Conservation (phyloP, 2,329 filamentous ascomycete species). For the Penicillium sp. region DNA sequence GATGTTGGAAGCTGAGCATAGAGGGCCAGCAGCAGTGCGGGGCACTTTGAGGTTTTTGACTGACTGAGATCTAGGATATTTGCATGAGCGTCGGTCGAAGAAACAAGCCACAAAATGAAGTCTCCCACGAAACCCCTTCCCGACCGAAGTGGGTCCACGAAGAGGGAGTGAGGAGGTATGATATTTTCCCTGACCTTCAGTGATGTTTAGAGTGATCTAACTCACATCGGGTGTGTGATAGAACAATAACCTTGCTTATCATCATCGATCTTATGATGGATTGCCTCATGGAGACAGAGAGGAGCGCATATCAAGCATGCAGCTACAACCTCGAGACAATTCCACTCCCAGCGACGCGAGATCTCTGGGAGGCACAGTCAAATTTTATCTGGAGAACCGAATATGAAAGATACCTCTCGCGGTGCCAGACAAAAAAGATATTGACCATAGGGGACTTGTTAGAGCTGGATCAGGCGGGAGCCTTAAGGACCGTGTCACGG, state of each 20-base stretch:
- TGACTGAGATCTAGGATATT: neutral
- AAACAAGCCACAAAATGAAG: neutral
- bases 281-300: slow-evolving; percentile 4
- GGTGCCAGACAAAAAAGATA: neutral
- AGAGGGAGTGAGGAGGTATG: slow-evolving; percentile 11
- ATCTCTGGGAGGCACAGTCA: slow-evolving; percentile 10
- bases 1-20: neutral
- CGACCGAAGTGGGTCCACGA: slow-evolving; percentile 11
- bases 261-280: slow-evolving; percentile 12
- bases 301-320: neutral
- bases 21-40: neutral
- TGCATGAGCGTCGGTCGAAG: neutral
- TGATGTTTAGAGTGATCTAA: neutral
- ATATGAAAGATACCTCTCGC: slow-evolving; percentile 5
- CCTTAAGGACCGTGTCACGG: neutral
- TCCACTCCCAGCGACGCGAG: slow-evolving; percentile 11
- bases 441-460: slow-evolving; percentile 11
- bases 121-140: neutral
- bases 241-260: slow-evolving; percentile 9
- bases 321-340: neutral
- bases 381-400: slow-evolving; percentile 12
- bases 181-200: neutral
- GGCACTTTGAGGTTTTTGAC: neutral
- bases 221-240: neutral
- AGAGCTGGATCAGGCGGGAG: neutral